These are phyloP conservation scores for Globisporangium ultimum DNA, from an alignment of 352 stramenopile species.

Conservation along the genomic window DNA sequence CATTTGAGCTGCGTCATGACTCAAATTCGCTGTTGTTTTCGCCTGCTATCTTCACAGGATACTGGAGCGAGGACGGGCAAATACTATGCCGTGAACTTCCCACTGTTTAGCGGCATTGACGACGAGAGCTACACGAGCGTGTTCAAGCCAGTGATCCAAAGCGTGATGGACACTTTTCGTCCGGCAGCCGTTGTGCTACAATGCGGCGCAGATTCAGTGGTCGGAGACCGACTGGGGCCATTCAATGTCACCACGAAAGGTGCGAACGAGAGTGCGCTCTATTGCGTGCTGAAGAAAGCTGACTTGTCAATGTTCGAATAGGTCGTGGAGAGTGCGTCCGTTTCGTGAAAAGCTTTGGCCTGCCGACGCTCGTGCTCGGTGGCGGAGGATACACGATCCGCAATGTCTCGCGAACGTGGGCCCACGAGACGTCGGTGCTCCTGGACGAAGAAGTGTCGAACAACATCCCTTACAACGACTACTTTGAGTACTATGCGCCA, in stretches of 20 bases:
- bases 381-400: slow-evolving; percentile 97
- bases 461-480: slow-evolving; percentile 99
- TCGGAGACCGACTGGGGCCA: slow-evolving; percentile 95
- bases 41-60: slow-evolving; percentile 36
- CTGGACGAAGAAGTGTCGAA: slow-evolving; percentile 90
- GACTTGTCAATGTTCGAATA: slow-evolving; percentile 27
- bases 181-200: slow-evolving; percentile 98
- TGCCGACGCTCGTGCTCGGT: slow-evolving; percentile 96
- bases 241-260: slow-evolving; percentile 97
- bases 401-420: slow-evolving; percentile 93
- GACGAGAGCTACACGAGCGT: slow-evolving; percentile 93
- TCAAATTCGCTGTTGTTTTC: too few species aligned
- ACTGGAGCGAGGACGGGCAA: slow-evolving; percentile 90
- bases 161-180: slow-evolving; percentile 96
- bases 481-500: slow-evolving; percentile 99
- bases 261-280: too few species aligned
- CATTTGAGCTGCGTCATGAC: too few species aligned
- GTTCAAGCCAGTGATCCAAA: slow-evolving; percentile 93
- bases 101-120: slow-evolving; percentile 97
- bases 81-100: slow-evolving; percentile 99
- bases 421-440: slow-evolving; percentile 96
- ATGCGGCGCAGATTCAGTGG: slow-evolving; percentile 97
- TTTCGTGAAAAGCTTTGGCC: slow-evolving; percentile 96
- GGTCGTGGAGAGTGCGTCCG: slow-evolving; percentile 96
- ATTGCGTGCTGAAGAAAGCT: too few species aligned